Base-by-base conservation (phyloP, 306 rosid genomes). In the Dryas alaskensis region DNA sequence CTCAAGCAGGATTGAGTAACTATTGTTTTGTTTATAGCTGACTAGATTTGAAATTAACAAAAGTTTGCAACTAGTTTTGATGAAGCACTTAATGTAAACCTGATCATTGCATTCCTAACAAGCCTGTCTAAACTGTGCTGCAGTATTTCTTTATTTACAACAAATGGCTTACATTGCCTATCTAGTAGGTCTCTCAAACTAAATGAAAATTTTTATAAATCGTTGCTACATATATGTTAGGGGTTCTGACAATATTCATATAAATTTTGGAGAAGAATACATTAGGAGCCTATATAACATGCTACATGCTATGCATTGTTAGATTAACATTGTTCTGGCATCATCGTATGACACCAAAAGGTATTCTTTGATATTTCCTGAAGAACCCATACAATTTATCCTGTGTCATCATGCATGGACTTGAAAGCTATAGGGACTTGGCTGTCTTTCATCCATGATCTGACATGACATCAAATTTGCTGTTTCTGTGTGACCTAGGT, bases 181-280 rank as follows among this genome's bases (percentile, higher is more conserved):
- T 69, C 49, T 39, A 10, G 59, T 72, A 14, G 75, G 45, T 45
- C 17, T 66, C 9, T 47, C 25, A 47, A 65, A 65, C 51, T 65
- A 37, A 43, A 65, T 44, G 62, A 58, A 17, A 65, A 65, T 43
- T n/a, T 43, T 11, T 5, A 65, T 17, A 16, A 22, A 16, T 42
- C 22, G 13, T 46, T 43, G 22, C 12, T 44, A 44, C 8, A 72
- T 2, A 5, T 12, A 31, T 22, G 22, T 22, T 27, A 4, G 16
- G 55, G 64, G 10, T 22, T 72, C 19, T 27, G 6, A 16, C 25
- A 31, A 43, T 7, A 43, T 13, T 43, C 17, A 71, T 44, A 25
- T 59, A 17, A n/a, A 39, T 8, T 6, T 9, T 47, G 19, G 27
- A 7, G 11, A 12, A n/a, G 25, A 12, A 5, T 22, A 27, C 10